Conservation (phyloP, 2,329 filamentous ascomycete genomes). For the Botrytis fabae region DNA sequence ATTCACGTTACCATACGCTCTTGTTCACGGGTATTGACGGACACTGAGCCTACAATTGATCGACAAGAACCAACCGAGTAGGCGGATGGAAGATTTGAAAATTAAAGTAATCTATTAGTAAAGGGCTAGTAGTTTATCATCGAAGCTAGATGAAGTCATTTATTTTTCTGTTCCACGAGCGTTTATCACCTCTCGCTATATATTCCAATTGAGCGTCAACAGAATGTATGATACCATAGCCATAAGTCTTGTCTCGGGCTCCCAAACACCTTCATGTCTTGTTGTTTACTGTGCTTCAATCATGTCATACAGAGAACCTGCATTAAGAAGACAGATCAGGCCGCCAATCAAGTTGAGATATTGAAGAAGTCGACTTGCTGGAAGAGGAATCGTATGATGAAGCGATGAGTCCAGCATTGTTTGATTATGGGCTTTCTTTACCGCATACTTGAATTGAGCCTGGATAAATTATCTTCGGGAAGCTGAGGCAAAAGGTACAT, state of each 20-base stretch:
- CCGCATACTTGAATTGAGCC: background rate
- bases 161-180: constrained; percentile 53
- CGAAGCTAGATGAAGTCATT: constrained; percentile 60
- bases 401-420: background rate
- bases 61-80: constrained; percentile 65
- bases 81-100: constrained; percentile 48
- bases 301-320: constrained; percentile 48
- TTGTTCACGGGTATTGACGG: constrained; percentile 52
- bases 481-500: background rate
- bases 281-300: constrained; percentile 37
- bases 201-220: constrained; percentile 52
- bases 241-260: constrained; percentile 41
- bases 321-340: constrained; percentile 49
- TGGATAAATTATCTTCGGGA: background rate
- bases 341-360: constrained; percentile 50
- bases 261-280: constrained; percentile 37
- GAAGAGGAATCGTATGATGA: background rate
- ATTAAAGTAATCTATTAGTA: background rate
- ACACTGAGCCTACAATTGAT: constrained; percentile 58
- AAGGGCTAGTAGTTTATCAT: constrained; percentile 35
- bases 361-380: constrained; percentile 41
- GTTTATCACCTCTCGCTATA: constrained; percentile 53
- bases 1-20: constrained; percentile 62
- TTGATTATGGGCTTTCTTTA: background rate
- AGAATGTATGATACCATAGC: constrained; percentile 41